These are phyloP conservation scores for Ceriops decandra DNA, from an alignment of 345 rosid genomes.

Conservation along the genomic window DNA sequence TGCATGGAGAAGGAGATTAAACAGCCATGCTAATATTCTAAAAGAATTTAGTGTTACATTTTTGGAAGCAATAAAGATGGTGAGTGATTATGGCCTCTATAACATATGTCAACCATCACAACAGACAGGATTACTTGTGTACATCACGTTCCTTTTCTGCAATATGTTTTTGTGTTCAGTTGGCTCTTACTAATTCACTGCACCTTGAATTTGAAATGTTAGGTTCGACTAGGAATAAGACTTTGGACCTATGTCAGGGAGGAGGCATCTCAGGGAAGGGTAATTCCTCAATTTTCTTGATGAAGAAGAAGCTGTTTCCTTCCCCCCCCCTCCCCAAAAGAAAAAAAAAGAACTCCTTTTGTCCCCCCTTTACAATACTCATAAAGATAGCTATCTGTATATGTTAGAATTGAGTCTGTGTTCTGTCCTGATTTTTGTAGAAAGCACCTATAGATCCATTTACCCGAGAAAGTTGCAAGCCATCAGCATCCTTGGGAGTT, in stretches of 20 bases:
- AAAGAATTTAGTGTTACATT: constrained; percentile 92
- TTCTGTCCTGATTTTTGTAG: constrained; percentile 39
- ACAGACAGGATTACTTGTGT: neutral
- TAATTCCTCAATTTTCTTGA: constrained; percentile 23
- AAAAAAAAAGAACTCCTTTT: neutral
- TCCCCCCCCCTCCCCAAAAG: no score
- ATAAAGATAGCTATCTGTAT: constrained; percentile 14
- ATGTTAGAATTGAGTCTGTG: constrained; percentile 2
- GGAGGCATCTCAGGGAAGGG: constrained; percentile 99
- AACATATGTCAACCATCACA: neutral
- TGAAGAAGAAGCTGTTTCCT: neutral
- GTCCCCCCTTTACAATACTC: neutral
- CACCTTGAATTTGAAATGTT: constrained; percentile 14
- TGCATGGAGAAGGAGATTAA: constrained; percentile 95
- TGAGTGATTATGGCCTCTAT: constrained; percentile 20
- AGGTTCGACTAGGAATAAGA: constrained; percentile 88
- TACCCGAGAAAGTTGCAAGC: constrained; percentile 82
- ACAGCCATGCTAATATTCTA: constrained; percentile 87
- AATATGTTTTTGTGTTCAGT: neutral
- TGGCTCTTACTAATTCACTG: constrained; percentile 1
- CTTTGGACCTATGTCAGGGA: constrained; percentile 93
- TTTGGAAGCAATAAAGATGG: constrained; percentile 90
- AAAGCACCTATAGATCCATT: constrained; percentile 99
- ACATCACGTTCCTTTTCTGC: neutral
- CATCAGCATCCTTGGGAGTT: constrained; percentile 96